phyloP scores from a whole-genome alignment of 495 filamentous ascomycete genomes.

The Lasiosphaeria miniovina region DNA sequence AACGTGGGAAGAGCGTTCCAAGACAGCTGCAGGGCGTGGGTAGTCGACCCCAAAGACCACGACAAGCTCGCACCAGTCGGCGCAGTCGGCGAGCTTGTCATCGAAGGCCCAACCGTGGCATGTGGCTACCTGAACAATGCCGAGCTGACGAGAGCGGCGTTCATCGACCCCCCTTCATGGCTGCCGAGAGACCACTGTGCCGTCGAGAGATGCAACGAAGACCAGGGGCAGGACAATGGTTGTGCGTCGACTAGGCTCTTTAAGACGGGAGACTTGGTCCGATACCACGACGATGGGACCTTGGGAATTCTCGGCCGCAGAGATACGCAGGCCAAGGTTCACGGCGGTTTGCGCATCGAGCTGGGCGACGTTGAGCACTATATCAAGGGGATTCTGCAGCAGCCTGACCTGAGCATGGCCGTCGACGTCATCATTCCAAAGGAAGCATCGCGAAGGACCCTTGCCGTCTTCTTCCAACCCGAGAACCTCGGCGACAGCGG shows the following conservation, averaged over 20 bases:
- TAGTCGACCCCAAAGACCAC: constrained; percentile 30
- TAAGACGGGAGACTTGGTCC: background rate
- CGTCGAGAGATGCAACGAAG: no score
- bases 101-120: constrained; percentile 42
- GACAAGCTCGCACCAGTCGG: constrained; percentile 41
- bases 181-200: no score
- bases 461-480: no score
- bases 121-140: constrained; percentile 22
- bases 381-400: background rate
- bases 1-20: constrained; percentile 23
- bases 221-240: no score
- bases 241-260: background rate
- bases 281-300: background rate
- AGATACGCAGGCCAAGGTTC: background rate
- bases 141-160: constrained; percentile 18
- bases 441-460: no score
- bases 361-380: background rate
- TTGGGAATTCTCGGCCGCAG: background rate
- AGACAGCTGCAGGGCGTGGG: constrained; percentile 22
- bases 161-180: constrained; percentile 17
- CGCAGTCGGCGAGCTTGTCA: constrained; percentile 44
- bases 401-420: no score
- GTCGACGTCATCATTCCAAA: no score
- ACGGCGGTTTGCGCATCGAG: background rate
- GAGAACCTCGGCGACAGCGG: no score